Evolutionary conservation across 352 stramenopile species (phyloP).

Genomic region (Aphanomyces astaci): DNA sequence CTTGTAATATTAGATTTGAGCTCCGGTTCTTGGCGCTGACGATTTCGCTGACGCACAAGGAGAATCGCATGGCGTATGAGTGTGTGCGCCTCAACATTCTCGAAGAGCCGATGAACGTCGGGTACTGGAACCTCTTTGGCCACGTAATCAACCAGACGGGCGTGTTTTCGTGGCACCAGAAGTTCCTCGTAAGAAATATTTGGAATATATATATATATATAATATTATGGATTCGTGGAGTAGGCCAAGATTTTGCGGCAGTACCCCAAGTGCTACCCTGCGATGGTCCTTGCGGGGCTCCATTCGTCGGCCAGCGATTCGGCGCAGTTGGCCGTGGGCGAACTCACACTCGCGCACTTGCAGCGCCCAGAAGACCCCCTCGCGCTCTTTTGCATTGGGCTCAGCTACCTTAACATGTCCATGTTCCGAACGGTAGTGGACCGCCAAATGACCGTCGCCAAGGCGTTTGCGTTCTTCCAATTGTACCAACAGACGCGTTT

Average conservation of each 20-base stretch:
- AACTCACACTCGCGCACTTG: conserved; percentile 74
- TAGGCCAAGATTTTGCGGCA: conserved; percentile 65
- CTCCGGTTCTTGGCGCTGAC: conserved; percentile 75
- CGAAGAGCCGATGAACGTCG: conserved; percentile 68
- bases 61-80: conserved; percentile 83
- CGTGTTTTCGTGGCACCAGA: conserved; percentile 83
- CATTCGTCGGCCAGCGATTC: conserved; percentile 81
- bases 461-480: conserved; percentile 80
- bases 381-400: conserved; percentile 74
- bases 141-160: conserved; percentile 75
- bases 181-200: conserved; percentile 40
- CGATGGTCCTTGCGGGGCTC: conserved; percentile 71
- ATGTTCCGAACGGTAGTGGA: conserved; percentile 85
- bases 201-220: not conserved
- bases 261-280: conserved; percentile 65
- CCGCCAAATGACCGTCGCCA: conserved; percentile 72
- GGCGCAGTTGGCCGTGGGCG: conserved; percentile 72
- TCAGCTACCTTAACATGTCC: conserved; percentile 73
- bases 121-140: conserved; percentile 81
- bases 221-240: not conserved
- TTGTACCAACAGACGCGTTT: conserved; percentile 65
- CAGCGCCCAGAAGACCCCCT: conserved; percentile 66
- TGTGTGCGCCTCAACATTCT: conserved; percentile 81
- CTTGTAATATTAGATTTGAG: conserved; percentile 41
- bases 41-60: conserved; percentile 75